Evolutionary conservation across 1,139 yeast genomes (phyloP).

Genomic region (Yamadazyma oceani): DNA sequence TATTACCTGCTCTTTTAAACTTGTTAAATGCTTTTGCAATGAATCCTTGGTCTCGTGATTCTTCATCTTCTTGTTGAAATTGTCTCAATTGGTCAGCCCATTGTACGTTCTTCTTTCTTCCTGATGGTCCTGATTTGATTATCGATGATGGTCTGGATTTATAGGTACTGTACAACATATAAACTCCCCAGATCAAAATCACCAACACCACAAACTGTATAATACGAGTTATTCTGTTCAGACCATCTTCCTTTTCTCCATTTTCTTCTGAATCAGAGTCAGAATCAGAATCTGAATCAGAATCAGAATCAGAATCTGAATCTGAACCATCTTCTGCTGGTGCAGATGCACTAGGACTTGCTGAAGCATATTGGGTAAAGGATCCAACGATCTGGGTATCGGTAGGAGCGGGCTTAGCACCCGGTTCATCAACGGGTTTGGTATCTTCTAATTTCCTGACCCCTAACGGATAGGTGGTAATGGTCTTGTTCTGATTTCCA

Average conservation of each 20-base stretch:
- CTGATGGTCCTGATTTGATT: slow-evolving; percentile 35
- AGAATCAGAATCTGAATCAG: background rate
- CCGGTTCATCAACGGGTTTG: slow-evolving; percentile 3
- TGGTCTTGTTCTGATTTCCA: slow-evolving; percentile 18
- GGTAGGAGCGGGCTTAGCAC: slow-evolving; percentile 4
- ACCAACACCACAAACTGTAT: slow-evolving; percentile 44
- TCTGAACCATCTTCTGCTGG: background rate
- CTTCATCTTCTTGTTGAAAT: slow-evolving; percentile 34
- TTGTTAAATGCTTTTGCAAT: slow-evolving; percentile 41
- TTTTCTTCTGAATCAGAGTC: slow-evolving; percentile 6
- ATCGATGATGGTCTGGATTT: slow-evolving; percentile 45
- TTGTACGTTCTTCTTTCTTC: slow-evolving; percentile 54
- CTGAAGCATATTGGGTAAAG: slow-evolving; percentile 16
- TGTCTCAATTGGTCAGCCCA: slow-evolving; percentile 55
- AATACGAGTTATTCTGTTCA: slow-evolving; percentile 35
- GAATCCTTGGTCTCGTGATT: slow-evolving; percentile 26
- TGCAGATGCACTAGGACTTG: slow-evolving; percentile 14
- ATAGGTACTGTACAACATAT: slow-evolving; percentile 38
- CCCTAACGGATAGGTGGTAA: slow-evolving; percentile 36
- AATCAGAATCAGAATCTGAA: slow-evolving; percentile 3
- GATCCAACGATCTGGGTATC: slow-evolving; percentile 8
- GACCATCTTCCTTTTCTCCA: slow-evolving; percentile 8
- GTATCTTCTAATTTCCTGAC: slow-evolving; percentile 10
- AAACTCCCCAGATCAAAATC: slow-evolving; percentile 45
- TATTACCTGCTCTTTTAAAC: slow-evolving; percentile 31